Evolutionary conservation across 352 stramenopile species (phyloP).

Genomic region (Phytophthora macrochlamydospora): DNA sequence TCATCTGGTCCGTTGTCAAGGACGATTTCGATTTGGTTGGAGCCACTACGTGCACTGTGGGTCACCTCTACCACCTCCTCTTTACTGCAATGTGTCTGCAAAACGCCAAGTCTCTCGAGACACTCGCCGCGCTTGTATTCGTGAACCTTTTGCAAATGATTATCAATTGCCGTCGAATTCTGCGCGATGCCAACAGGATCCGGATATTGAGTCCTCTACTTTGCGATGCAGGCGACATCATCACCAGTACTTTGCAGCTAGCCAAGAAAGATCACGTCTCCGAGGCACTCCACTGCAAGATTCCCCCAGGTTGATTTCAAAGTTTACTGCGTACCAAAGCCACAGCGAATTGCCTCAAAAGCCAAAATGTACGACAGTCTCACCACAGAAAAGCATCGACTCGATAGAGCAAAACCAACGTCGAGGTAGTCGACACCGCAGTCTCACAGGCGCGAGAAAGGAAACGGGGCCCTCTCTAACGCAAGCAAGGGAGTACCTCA

Average conservation of each 20-base stretch:
- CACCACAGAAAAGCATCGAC: too few relatives aligned
- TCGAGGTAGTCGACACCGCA: too few relatives aligned
- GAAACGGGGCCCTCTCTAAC: too few relatives aligned
- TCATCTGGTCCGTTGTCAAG: slow-evolving; percentile 20
- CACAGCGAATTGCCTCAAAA: slow-evolving; percentile 1
- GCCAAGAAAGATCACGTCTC: slow-evolving; percentile 12
- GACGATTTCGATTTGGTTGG: slow-evolving; percentile 29
- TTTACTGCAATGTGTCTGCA: slow-evolving; percentile 48
- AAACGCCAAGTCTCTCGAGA: slow-evolving; percentile 37
- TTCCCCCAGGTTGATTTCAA: slow-evolving; percentile 16
- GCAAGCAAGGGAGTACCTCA: too few relatives aligned
- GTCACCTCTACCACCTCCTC: slow-evolving; percentile 45
- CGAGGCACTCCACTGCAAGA: slow-evolving; percentile 9
- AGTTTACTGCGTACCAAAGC: slow-evolving; percentile 19
- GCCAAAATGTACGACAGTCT: neutral
- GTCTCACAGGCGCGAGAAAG: too few relatives aligned
- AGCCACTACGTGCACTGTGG: slow-evolving; percentile 19
- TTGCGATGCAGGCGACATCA: neutral
- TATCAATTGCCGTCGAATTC: slow-evolving; percentile 22
- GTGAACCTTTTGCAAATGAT: slow-evolving; percentile 34
- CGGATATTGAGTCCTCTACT: neutral
- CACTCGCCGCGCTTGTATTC: slow-evolving; percentile 23
- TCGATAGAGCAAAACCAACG: neutral
- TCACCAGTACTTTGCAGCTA: slow-evolving; percentile 5
- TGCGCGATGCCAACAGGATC: neutral